Conservation (phyloP, 192 early-diverging fungal species). For the Entomortierella parvispora region DNA sequence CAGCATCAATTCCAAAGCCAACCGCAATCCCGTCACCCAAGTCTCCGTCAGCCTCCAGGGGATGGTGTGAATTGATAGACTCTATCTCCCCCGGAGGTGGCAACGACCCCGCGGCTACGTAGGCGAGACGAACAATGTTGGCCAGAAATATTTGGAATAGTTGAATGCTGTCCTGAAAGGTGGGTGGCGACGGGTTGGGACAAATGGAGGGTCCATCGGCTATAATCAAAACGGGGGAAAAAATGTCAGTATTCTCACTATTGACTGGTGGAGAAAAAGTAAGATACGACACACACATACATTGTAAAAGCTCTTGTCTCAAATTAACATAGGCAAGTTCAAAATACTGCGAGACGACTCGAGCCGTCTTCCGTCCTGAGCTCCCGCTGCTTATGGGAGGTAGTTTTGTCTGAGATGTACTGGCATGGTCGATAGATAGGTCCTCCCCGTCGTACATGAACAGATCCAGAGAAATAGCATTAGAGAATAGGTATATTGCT, state of each 20-base stretch:
- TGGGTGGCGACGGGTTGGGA: constrained; percentile 66
- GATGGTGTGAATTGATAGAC: constrained; percentile 61
- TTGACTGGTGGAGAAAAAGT: background rate
- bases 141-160: constrained; percentile 61
- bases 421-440: constrained; percentile 31
- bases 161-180: constrained; percentile 62
- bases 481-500: constrained; percentile 69
- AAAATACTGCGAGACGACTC: constrained; percentile 33
- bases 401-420: constrained; percentile 29
- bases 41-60: constrained; percentile 56
- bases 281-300: constrained; percentile 5
- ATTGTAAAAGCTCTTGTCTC: constrained; percentile 39
- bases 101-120: constrained; percentile 68
- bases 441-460: constrained; percentile 61
- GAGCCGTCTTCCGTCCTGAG: constrained; percentile 27
- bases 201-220: constrained; percentile 65
- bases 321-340: constrained; percentile 33
- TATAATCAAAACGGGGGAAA: background rate
- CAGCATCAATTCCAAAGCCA: constrained; percentile 68
- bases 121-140: constrained; percentile 63
- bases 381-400: constrained; percentile 29
- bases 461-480: constrained; percentile 69
- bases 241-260: background rate
- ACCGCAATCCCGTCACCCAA: constrained; percentile 67
- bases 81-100: constrained; percentile 63